These are phyloP conservation scores for Candida dendrica DNA, from an alignment of 805 yeast genomes.

Conservation along the genomic window DNA sequence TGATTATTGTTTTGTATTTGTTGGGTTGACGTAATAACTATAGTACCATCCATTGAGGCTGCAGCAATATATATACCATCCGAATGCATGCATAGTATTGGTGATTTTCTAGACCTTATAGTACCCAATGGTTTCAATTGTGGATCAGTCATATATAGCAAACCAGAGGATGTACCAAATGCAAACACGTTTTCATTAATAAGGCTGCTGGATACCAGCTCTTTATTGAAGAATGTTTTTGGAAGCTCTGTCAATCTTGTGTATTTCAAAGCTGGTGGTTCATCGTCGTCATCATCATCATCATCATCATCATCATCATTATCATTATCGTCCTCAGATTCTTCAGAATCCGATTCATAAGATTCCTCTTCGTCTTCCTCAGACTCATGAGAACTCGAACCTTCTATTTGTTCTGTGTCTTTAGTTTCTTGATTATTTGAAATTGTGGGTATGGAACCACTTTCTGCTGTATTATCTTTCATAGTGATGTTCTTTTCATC, in stretches of 20 bases:
- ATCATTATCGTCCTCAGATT: constrained; percentile 7
- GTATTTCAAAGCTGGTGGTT: constrained; percentile 72
- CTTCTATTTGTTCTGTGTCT: neutral
- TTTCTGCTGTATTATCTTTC: too few species aligned
- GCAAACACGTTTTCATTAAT: constrained; percentile 56
- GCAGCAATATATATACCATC: constrained; percentile 77
- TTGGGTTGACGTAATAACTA: constrained; percentile 64
- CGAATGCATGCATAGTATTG: constrained; percentile 63
- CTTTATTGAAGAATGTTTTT: constrained; percentile 58
- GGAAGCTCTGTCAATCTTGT: constrained; percentile 66
- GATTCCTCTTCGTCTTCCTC: constrained; percentile 7
- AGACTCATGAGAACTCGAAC: neutral
- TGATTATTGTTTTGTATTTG: constrained; percentile 11
- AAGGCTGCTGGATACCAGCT: constrained; percentile 68
- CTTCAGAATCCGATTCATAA: neutral
- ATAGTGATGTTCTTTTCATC: too few species aligned
- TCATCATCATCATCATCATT: constrained; percentile 22
- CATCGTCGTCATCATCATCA: constrained; percentile 40
- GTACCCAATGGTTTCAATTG: constrained; percentile 60
- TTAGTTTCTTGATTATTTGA: neutral
- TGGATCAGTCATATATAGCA: constrained; percentile 59
- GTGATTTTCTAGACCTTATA: constrained; percentile 78
- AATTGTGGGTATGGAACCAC: too few species aligned
- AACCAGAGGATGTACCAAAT: constrained; percentile 88
- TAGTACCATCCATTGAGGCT: constrained; percentile 91